Base-by-base conservation (phyloP, 306 rosid species). In the Arachis hypogaea region DNA sequence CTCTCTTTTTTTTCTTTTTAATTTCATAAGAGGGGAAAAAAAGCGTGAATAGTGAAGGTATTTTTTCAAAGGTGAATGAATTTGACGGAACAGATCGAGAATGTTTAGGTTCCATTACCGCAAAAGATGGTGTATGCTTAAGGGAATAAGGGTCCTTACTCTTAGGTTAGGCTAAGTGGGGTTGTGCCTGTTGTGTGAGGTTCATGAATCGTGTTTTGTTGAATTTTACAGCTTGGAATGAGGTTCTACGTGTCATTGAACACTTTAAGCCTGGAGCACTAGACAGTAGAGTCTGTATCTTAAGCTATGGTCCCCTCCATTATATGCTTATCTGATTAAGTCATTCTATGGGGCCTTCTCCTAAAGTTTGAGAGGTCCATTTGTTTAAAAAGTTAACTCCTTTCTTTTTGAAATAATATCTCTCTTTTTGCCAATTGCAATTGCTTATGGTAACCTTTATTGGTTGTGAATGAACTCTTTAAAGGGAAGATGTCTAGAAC, bases 231-330 rank as follows among this genome's bases (percentile, higher is more conserved):
- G 84, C 76, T 70, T 51, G 50, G 47, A 75, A 47, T 71, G 72
- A 64, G 62, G 59, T 83, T 84, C 68, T 71, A 78, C 76, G 61
- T 82, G 85, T 81, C 86, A 12, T 72, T 78, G 74, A 67, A 41
- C 68, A 71, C 86, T 73, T 72, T 82, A 66, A 82, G 79, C 43
- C 67, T 81, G 77, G 81, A 85, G 84, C 69, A 75, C 86, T 54
- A 61, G 51, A 72, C 82, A 68, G 66, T 46, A 56, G 66, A 60
- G 63, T 71, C 82, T 80, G 70, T 77, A 81, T 84, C 83, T 82
- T 76, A 68, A 77, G 61, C 66, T 52, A 81, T 78, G 94, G 92
- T 85, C 93, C 97, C 96, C 88, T 84, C 96, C 87, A 81, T 82
- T 57, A 68, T 57, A 68, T 43, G 84, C 63, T 89, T 62, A 71